Evolutionary conservation across 305 asterid genomes (phyloP), one percentile per base, ranked within the genome.

Genomic region (Solanum hybrid): DNA sequence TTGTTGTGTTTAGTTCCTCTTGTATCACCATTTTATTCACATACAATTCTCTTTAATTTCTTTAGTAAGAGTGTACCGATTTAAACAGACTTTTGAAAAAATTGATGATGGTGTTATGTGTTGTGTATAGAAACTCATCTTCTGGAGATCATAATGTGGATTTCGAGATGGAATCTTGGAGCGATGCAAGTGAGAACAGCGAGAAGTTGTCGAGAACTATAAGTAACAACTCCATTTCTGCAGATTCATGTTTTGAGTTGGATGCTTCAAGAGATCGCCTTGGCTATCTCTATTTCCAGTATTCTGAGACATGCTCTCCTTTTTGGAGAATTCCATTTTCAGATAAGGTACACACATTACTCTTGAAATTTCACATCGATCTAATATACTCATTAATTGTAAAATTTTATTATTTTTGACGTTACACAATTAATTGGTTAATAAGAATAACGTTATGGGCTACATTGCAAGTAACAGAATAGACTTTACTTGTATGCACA

Each of bases 281-380:
- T 31, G 93, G 91, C 33, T 40, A 87, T 80, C 93, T 90, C 42
- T 92, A 92, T 79, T 88, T 92, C 57, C 89, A 92, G 5, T 93
- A 81, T 73, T 78, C 42, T 29, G 94, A 93, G 16, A 82, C 89
- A 3, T 51, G 87, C 34, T 90, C 94, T 61, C 94, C 94, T 29
- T 93, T 42, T 34, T 77, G 91, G 90, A 91, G 94, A 86, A 74
- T 84, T 69, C 94, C 94, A 14, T 29, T 93, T 8, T 67, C 77
- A n/a, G 93, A 93, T 1, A 93, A 92, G 92, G 94, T 93, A 87
- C 84, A 69, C 29, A 33, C 28, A 34, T 61, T 57, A 28, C 37
- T 46, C 16, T 28, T 83, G 9, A 34, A 40, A 40, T 81, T 7
- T 24, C 36, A 82, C 11, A 40, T 82, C 8, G 46, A 40, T 40